Percentiles rank a stretch among this genome's conserved stretches.
These are phyloP conservation scores for Brassica nigra DNA, from an alignment of 345 rosid genomes.

Conservation along the genomic window DNA sequence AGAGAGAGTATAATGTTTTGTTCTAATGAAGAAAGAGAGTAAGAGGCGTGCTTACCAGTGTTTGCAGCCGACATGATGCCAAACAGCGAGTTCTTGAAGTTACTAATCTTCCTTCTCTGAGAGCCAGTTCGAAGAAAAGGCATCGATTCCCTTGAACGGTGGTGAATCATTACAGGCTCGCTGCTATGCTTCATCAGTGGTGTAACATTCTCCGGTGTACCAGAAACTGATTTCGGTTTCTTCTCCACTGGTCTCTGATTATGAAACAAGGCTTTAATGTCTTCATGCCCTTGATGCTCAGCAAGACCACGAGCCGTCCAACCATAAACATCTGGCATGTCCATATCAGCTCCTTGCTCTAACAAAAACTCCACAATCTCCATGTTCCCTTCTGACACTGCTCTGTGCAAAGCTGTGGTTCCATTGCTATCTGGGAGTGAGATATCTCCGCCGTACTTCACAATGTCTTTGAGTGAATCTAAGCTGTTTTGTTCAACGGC, in stretches of 20 bases:
- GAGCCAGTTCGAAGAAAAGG: conserved; percentile 41
- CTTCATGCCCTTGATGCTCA: conserved; percentile 81
- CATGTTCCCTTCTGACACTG: conserved; percentile 70
- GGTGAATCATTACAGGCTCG: conserved; percentile 52
- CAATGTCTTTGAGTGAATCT: conserved; percentile 60
- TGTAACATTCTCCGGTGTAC: conserved; percentile 29
- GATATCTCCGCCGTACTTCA: conserved; percentile 60
- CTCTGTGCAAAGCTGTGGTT: conserved; percentile 64
- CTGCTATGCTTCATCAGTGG: conserved; percentile 55
- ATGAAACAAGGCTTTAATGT: conserved; percentile 52
- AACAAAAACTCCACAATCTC: conserved; percentile 69
- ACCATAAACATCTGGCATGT: conserved; percentile 63
- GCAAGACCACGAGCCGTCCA: conserved; percentile 76
- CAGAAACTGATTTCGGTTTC: conserved; percentile 11
- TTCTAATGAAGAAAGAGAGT: background rate
- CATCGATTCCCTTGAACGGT: conserved; percentile 47
- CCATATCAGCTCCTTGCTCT: conserved; percentile 66
- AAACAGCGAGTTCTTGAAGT: conserved; percentile 66
- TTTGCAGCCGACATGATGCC: conserved; percentile 76
- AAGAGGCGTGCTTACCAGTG: conserved; percentile 46
- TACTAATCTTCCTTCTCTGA: conserved; percentile 49
- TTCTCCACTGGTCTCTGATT: conserved; percentile 34
- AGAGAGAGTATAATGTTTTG: background rate
- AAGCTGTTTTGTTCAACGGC: conserved; percentile 66
- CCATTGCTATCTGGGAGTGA: conserved; percentile 52